These are phyloP conservation scores for Samsoniella hepiali DNA, from an alignment of 2,329 filamentous ascomycete genomes.

Conservation along the genomic window DNA sequence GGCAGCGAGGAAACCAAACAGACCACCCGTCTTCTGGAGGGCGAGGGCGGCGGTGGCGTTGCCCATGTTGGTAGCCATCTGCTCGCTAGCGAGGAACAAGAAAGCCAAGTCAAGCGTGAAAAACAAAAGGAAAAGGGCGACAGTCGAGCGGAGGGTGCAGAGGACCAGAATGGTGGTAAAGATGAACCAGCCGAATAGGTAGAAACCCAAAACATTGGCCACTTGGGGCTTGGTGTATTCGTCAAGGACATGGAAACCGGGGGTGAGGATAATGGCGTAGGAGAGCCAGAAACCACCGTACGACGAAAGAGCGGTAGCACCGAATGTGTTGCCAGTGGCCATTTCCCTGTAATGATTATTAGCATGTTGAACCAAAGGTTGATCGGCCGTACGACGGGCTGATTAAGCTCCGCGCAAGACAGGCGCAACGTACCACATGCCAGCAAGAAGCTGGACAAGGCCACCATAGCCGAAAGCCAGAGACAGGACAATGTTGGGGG, in stretches of 20 bases:
- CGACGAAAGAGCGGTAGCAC: conserved; percentile 75
- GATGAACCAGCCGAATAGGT: conserved; percentile 78
- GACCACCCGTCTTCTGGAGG: conserved; percentile 68
- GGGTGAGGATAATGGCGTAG: conserved; percentile 70
- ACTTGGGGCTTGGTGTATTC: conserved; percentile 40
- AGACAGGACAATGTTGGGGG: conserved; percentile 65
- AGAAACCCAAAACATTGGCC: conserved; percentile 65
- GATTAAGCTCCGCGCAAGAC: not conserved
- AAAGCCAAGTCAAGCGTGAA: conserved; percentile 74
- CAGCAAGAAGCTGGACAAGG: conserved; percentile 73
- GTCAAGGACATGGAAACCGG: conserved; percentile 57
- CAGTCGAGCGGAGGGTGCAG: conserved; percentile 71
- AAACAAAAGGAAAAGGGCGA: conserved; percentile 77
- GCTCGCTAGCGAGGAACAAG: conserved; percentile 65
- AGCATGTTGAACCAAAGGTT: conserved; percentile 9
- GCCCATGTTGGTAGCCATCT: conserved; percentile 54
- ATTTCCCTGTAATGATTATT: conserved; percentile 62
- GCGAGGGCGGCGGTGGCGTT: conserved; percentile 41
- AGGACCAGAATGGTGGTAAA: conserved; percentile 73
- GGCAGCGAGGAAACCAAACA: conserved; percentile 76
- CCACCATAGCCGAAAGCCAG: conserved; percentile 74
- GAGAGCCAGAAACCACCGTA: conserved; percentile 84
- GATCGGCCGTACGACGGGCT: not conserved
- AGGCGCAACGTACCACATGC: conserved; percentile 70
- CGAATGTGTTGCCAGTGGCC: conserved; percentile 83